Conservation (phyloP, 2,329 filamentous ascomycete genomes). For the Cladophialophora bantiana region DNA sequence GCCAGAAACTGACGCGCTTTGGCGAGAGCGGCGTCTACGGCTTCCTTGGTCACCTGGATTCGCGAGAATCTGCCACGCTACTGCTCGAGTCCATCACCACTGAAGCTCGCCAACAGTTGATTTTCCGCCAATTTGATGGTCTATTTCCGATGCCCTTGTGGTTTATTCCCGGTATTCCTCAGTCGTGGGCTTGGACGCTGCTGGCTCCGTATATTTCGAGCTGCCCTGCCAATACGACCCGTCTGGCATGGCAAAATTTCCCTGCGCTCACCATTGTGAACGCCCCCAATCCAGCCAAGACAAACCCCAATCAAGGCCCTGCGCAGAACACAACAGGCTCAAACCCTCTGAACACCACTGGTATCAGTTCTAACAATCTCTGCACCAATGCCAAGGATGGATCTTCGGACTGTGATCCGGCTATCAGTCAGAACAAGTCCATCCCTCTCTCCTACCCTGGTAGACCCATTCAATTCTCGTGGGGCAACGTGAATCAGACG, state of each 20-base stretch:
- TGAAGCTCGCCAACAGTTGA: slow-evolving; percentile 80
- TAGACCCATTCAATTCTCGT: slow-evolving; percentile 72
- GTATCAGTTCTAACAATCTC: slow-evolving; percentile 54
- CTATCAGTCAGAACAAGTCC: slow-evolving; percentile 72
- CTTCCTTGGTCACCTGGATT: slow-evolving; percentile 78
- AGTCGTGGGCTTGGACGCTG: slow-evolving; percentile 84
- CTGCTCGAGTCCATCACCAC: slow-evolving; percentile 50
- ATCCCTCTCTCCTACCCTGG: slow-evolving; percentile 77
- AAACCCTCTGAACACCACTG: slow-evolving; percentile 46
- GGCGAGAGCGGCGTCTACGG: slow-evolving; percentile 77
- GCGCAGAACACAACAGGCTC: slow-evolving; percentile 41
- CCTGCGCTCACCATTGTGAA: slow-evolving; percentile 74
- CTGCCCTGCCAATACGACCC: slow-evolving; percentile 75
- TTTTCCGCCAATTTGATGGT: slow-evolving; percentile 20
- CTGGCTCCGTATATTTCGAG: slow-evolving; percentile 36
- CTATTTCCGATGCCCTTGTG: slow-evolving; percentile 79
- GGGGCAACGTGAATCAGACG: slow-evolving; percentile 72
- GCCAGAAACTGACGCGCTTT: slow-evolving; percentile 82
- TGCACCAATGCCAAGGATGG: slow-evolving; percentile 65
- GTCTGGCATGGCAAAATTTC: slow-evolving; percentile 85
- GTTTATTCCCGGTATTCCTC: slow-evolving; percentile 80
- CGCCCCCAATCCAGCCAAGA: slow-evolving; percentile 73
- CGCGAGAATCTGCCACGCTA: slow-evolving; percentile 74
- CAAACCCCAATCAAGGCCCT: slow-evolving; percentile 44
- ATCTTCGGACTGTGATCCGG: slow-evolving; percentile 66